These are phyloP conservation scores for Salix brachista DNA, from an alignment of 345 rosid species.

Conservation along the genomic window DNA sequence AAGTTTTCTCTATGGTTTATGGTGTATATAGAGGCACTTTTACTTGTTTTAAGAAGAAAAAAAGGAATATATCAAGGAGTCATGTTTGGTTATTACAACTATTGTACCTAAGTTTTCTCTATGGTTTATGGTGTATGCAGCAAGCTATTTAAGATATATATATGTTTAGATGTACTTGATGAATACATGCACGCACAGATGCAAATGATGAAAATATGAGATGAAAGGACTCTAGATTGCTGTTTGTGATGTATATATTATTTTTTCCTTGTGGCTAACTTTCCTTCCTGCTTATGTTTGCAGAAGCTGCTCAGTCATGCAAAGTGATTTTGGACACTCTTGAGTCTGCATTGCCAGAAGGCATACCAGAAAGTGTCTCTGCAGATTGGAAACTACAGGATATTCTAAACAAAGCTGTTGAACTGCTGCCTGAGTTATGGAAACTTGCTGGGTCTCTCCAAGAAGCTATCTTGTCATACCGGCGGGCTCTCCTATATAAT, in stretches of 20 bases:
- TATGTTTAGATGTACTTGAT: neutral
- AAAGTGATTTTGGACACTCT: constrained; percentile 69
- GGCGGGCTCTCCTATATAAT: constrained; percentile 59
- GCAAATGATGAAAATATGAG: neutral
- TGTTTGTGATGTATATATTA: neutral
- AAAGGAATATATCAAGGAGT: neutral
- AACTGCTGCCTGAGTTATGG: constrained; percentile 86
- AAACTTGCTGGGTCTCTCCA: constrained; percentile 52
- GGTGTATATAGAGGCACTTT: neutral
- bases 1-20: neutral
- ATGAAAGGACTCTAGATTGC: neutral
- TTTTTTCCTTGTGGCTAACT: neutral
- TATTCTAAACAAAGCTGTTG: constrained; percentile 60
- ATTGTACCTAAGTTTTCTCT: neutral
- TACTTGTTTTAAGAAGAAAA: neutral
- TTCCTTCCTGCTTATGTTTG: constrained; percentile 16
- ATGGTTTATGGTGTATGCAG: neutral
- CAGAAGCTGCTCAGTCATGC: constrained; percentile 90
- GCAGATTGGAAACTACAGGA: constrained; percentile 71
- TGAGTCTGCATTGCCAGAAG: constrained; percentile 69
- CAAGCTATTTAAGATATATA: neutral
- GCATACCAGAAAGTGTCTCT: constrained; percentile 55
- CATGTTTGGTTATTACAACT: neutral
- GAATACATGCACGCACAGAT: neutral
- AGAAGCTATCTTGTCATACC: constrained; percentile 63